A percentile compares a stretch with the other conserved stretches of the same genome.
Conservation (phyloP, 129 eudicot genomes). For the Flaveria robusta region DNA sequence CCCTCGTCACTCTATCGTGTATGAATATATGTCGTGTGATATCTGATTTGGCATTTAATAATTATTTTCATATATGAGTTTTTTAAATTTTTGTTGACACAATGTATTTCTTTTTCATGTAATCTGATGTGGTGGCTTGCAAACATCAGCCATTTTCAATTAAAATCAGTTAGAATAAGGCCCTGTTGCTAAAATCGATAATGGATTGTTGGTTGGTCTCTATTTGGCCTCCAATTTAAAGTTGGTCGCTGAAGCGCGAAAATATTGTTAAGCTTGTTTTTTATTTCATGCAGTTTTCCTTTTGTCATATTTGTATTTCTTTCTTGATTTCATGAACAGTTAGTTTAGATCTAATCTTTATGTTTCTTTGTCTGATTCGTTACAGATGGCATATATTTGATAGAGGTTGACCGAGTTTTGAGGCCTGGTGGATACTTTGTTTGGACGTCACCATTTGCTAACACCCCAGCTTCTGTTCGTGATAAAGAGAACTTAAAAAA, state of each 20-base stretch:
- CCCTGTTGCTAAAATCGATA: neutral
- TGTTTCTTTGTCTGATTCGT: slow-evolving; percentile 15
- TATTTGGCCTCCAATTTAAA: neutral
- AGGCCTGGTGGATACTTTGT: slow-evolving; percentile 99
- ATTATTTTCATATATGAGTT: neutral
- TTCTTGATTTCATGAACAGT: neutral
- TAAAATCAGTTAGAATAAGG: neutral
- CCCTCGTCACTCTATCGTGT: neutral
- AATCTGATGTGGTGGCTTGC: no score
- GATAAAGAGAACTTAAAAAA: slow-evolving; percentile 68
- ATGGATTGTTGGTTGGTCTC: slow-evolving; percentile 5
- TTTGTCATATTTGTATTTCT: neutral
- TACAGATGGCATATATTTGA: slow-evolving; percentile 76
- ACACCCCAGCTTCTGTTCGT: slow-evolving; percentile 66
- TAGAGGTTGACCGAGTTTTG: slow-evolving; percentile 89
- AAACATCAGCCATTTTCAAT: neutral
- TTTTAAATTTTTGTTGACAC: neutral
- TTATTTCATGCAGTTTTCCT: neutral
- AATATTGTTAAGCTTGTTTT: neutral
- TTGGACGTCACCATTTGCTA: slow-evolving; percentile 86
- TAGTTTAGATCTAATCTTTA: neutral
- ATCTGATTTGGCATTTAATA: neutral
- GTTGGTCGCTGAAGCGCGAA: neutral
- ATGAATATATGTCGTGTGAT: neutral
- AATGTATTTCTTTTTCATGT: neutral